Evolutionary conservation across 768 basidiomycete species (phyloP), one percentile per base, ranked within the genome.

Genomic region (Sarcodon aspratus): DNA sequence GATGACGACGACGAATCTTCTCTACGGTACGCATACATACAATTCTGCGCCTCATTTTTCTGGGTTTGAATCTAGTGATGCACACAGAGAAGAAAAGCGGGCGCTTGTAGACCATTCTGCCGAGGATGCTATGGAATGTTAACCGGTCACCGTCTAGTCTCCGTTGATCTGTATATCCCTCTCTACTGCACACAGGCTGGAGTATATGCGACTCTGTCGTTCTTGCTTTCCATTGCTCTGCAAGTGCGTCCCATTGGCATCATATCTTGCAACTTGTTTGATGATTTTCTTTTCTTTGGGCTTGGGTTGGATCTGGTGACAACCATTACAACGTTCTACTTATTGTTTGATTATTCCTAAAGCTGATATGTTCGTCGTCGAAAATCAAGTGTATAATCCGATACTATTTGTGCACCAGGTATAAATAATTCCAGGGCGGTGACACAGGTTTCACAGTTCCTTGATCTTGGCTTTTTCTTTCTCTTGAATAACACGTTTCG

Each of bases 391-490:
- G 21, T 27, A 27, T 27, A 27, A 27, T 27, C 5, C 21, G 5
- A 5, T 27, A 27, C 21, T 27, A 27, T 27, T 27, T 27, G 5
- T 27, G 21, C 21, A 27, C 21, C 21, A 27, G 5, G 21, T 27
- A 27, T 27, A 27, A 27, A 27, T 27, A 27, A 27, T 27, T 27
- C 21, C 5, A 27, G 21, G 21, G 21, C 21, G 21, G 2, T 27
- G 5, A 27, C 2, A 27, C 21, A 27, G 21, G 21, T 27, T 27
- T 27, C 77, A 91, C 57, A 90, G 62, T 46, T 78, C 78, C 65
- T 90, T 93, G 60, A 92, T 76, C 59, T 78, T 79, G 32, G 87
- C 83, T 63, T 80, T 87, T 64, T 91, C 85, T 61, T 87, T 86
- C 63, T 92, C 89, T 54, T 83, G 76, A 17, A 87, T 68, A 33